A percentile compares a stretch with the other conserved stretches of the same genome.
phyloP scores from a whole-genome alignment of 352 stramenopile genomes.

The Pythium dissotocum region DNA sequence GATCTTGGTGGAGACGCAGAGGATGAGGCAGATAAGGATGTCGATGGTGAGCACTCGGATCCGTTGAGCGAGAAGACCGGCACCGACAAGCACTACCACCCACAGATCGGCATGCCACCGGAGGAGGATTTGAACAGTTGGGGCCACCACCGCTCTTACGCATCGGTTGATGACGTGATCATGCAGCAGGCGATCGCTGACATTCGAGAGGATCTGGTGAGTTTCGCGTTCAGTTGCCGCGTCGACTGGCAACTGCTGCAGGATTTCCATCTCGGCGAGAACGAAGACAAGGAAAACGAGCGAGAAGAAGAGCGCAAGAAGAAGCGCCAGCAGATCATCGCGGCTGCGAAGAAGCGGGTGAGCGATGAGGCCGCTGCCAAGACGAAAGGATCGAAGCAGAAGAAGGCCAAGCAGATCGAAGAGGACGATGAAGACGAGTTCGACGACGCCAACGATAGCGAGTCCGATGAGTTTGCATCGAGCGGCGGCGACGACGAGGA shows the following conservation, averaged over 20 bases:
- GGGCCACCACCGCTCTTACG: slow-evolving; percentile 95
- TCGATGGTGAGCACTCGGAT: background rate
- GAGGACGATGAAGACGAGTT: slow-evolving; percentile 31
- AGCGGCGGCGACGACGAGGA: slow-evolving; percentile 22
- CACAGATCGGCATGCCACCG: slow-evolving; percentile 92
- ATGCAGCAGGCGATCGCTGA: slow-evolving; percentile 72
- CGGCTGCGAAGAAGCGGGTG: slow-evolving; percentile 40
- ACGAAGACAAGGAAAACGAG: slow-evolving; percentile 70
- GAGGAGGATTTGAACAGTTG: slow-evolving; percentile 98
- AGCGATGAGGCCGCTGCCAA: slow-evolving; percentile 9
- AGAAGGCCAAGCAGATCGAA: slow-evolving; percentile 17
- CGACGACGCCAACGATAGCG: slow-evolving; percentile 13
- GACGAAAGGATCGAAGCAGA: slow-evolving; percentile 19
- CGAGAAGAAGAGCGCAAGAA: slow-evolving; percentile 77
- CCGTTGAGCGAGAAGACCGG: background rate
- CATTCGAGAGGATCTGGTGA: slow-evolving; percentile 73
- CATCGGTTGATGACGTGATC: slow-evolving; percentile 96
- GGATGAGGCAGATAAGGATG: slow-evolving; percentile 9
- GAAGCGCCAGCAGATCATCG: slow-evolving; percentile 66
- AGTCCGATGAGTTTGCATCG: slow-evolving; percentile 25
- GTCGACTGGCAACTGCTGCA: slow-evolving; percentile 95
- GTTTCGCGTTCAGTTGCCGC: slow-evolving; percentile 97
- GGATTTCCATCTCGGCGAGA: slow-evolving; percentile 69
- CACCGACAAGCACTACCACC: slow-evolving; percentile 64
- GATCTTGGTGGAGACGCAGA: background rate